Evolutionary conservation across 495 filamentous ascomycete species (phyloP).

Genomic region (Penicillium pancosmium): DNA sequence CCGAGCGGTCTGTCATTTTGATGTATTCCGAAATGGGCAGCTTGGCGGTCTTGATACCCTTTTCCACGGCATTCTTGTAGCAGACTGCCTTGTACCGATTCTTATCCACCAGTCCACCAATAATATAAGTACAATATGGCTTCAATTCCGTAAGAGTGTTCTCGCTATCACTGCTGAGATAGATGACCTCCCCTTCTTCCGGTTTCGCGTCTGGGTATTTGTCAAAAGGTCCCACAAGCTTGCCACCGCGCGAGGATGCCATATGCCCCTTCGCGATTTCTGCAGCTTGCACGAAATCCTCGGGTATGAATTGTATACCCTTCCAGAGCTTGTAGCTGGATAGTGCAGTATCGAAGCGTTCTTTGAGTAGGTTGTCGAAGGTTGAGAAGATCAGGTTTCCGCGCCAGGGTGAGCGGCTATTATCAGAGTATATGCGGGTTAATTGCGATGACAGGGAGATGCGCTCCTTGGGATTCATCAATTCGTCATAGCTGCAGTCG

Average conservation of each 20-base stretch:
- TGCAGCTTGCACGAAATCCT: conserved; percentile 69
- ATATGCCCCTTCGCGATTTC: conserved; percentile 62
- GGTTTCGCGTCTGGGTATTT: conserved; percentile 42
- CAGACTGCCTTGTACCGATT: conserved; percentile 95
- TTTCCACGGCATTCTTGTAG: conserved; percentile 75
- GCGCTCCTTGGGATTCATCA: conserved; percentile 84
- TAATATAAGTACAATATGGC: conserved; percentile 86
- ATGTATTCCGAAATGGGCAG: conserved; percentile 92
- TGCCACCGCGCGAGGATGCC: conserved; percentile 51
- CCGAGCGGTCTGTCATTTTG: conserved; percentile 78
- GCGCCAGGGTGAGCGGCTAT: conserved; percentile 64
- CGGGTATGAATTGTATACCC: conserved; percentile 66
- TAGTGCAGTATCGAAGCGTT: conserved; percentile 77
- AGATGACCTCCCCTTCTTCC: conserved; percentile 67
- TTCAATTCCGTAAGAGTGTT: conserved; percentile 78
- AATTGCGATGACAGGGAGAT: conserved; percentile 81
- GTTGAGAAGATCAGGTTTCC: conserved; percentile 73
- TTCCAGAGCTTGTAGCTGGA: conserved; percentile 75
- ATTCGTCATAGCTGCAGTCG: conserved; percentile 88
- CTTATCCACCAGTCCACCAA: conserved; percentile 92
- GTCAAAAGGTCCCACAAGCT: conserved; percentile 56
- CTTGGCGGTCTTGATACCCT: conserved; percentile 82
- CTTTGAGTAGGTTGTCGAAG: conserved; percentile 73
- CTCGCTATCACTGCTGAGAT: conserved; percentile 84
- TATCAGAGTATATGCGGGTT: conserved; percentile 86